Evolutionary conservation across 768 basidiomycete species (phyloP), one percentile per base, ranked within the genome.

Genomic region (Pleurotus ostreatus): DNA sequence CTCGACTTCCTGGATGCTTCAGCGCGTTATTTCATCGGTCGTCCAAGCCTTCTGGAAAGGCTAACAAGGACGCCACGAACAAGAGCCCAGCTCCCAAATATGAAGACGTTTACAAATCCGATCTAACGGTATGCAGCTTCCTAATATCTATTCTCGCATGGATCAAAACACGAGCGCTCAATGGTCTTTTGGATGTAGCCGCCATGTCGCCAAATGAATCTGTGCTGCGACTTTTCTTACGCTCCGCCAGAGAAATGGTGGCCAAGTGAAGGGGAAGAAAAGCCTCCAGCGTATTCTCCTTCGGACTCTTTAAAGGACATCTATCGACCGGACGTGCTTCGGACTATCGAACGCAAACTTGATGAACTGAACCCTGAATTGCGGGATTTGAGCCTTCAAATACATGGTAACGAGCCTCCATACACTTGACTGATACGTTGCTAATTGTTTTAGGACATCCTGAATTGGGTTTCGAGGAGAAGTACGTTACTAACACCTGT

Each of bases 381-480:
- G 40, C 80, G 88, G 22, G 66, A 78, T 20, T 70, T 93, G 40
- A 91, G 89, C 64, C 66, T 89, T 59, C 72, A 81, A 25, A 89
- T 93, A 37, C 89, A 90, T 63, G 78, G 90, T 91, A 65, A 58
- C 16, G 56, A 46, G 37, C 22, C 44, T 18, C 7, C 38, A 20
- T 23, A 30, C 6, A 18, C 13, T 40, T n/a, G 16, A 39, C 37
- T 11, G 18, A 26, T 56, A 9, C 18, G 41, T 26, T 11, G 26
- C 47, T 51, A 45, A 44, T 53, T 51, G 48, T 56, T 54, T 60
- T 55, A 89, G 88, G 66, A 53, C 81, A 87, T 61, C 88, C 88
- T 6, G 88, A 89, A 65, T 64, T 85, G 57, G 74, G 67, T 59
- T 91, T 86, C 63, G 65, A 86, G 58, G 89, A 91, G 68, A 74